Evolutionary conservation across 176 grass and related monocot species (phyloP), one percentile per base, ranked within the genome.

Genomic region (Aegilops sharonensis): DNA sequence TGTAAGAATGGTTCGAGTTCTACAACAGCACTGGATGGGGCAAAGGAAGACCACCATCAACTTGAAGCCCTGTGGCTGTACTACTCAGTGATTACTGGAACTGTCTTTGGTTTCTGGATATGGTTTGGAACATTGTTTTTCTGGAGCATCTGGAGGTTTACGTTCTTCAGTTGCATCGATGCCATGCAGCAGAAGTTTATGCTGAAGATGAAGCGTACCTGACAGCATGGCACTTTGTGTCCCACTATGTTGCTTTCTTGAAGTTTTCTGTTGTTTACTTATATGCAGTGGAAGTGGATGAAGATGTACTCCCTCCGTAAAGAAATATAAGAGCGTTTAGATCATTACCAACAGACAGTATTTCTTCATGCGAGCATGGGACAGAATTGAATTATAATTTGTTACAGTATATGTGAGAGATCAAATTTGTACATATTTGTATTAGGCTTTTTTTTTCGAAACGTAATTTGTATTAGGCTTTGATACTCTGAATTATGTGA

Each of bases 51-150:
- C 32, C 11, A 7, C 24, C 23, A 69, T 6, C 62, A 60, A 5
- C 60, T 10, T 64, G 78, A 57, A 57, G 17, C 31, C 1, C 0
- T 83, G 2, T 78, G 48, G 80, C 3, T 88, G 0, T 88, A 62
- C 63, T 83, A 32, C 18, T 60, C 7, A 0, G 47, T 60, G 4
- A 88, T 7, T 24, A 61, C 85, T 9, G 79, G 86, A 59, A 4
- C 11, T 31, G 34, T 77, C 25, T 68, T 83, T 61, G 79, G 71
- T 39, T 83, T 83, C 7, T 82, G 79, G 86, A 1, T 82, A 30
- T 82, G 78, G 70, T 87, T 87, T 31, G 43, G 79, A 29, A 12
- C 42, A 81, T 24, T 87, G 11, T 43, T 87, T 14, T 2, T 68
- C 2, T 82, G 8, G 1, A 57, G 23, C 23, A 9, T 63, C 6